Evolutionary conservation across 2,329 filamentous ascomycete species (phyloP).

Genomic region (Fusarium sulawesiense): DNA sequence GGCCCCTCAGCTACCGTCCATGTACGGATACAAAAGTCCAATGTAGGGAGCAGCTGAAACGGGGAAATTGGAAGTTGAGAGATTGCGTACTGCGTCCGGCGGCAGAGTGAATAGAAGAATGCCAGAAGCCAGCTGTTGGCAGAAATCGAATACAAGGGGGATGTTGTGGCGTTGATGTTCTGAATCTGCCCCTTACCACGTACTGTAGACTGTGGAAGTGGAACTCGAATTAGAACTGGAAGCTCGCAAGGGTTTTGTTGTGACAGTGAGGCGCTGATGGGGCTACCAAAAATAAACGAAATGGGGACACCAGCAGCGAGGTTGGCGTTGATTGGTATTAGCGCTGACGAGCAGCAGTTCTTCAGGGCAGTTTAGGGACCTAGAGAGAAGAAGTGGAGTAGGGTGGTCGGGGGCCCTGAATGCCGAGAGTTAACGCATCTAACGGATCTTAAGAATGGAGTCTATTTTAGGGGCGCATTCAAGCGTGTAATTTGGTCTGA

Average conservation of each 20-base stretch:
- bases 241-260: conserved; percentile 36
- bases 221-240: conserved; percentile 28
- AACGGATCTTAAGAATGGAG: conserved; percentile 22
- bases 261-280: conserved; percentile 34
- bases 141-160: conserved; percentile 39
- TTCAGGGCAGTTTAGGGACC: conserved; percentile 4
- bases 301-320: conserved; percentile 24
- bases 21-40: conserved; percentile 21
- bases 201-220: conserved; percentile 23
- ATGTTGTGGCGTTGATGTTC: conserved; percentile 43
- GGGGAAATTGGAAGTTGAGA: conserved; percentile 31
- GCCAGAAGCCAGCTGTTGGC: conserved; percentile 41
- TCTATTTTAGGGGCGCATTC: conserved; percentile 33
- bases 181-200: conserved; percentile 41
- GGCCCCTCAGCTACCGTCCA: conserved; percentile 42
- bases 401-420: conserved; percentile 6
- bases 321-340: not conserved
- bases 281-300: conserved; percentile 40
- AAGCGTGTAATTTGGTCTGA: conserved; percentile 4
- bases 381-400: conserved; percentile 9
- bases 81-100: conserved; percentile 33
- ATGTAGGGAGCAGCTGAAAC: conserved; percentile 21
- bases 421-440: conserved; percentile 19
- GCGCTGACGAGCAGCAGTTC: conserved; percentile 8
- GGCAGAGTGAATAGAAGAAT: conserved; percentile 42